These are phyloP conservation scores for Pseudogymnoascus sp. DNA, from an alignment of 2,329 filamentous ascomycete genomes.

Conservation along the genomic window DNA sequence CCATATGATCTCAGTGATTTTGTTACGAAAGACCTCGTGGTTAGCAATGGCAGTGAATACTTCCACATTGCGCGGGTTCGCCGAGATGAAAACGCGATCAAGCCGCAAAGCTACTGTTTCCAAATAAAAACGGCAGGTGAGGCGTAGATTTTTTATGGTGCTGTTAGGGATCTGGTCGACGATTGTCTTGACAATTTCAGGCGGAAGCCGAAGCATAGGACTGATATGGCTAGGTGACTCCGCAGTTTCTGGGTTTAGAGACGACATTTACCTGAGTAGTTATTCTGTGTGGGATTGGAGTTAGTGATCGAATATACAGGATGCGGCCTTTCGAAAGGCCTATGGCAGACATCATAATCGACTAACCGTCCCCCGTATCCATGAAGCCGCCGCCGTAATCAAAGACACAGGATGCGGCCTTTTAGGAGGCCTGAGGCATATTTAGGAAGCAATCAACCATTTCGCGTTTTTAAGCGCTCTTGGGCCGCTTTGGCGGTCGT, in stretches of 20 bases:
- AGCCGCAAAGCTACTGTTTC: slow-evolving; percentile 25
- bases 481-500: too few species aligned
- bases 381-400: too few species aligned
- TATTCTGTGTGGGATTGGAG: too few species aligned
- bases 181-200: slow-evolving; percentile 15
- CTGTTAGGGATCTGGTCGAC: slow-evolving; percentile 22
- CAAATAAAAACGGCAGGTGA: slow-evolving; percentile 22
- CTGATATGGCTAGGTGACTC: background rate
- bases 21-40: slow-evolving; percentile 30
- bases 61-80: slow-evolving; percentile 35
- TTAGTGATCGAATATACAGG: too few species aligned
- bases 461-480: too few species aligned
- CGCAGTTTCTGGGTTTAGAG: background rate
- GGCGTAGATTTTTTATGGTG: slow-evolving; percentile 27
- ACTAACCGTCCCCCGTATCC: too few species aligned
- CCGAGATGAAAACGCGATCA: slow-evolving; percentile 36
- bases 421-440: too few species aligned
- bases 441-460: too few species aligned
- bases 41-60: slow-evolving; percentile 34
- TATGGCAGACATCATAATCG: too few species aligned
- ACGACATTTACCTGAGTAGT: background rate
- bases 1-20: slow-evolving; percentile 37
- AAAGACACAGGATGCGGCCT: too few species aligned
- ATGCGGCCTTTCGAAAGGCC: too few species aligned
- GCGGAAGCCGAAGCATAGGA: slow-evolving; percentile 4